phyloP scores from a whole-genome alignment of 768 basidiomycete genomes.

The Dendrothele bispora region DNA sequence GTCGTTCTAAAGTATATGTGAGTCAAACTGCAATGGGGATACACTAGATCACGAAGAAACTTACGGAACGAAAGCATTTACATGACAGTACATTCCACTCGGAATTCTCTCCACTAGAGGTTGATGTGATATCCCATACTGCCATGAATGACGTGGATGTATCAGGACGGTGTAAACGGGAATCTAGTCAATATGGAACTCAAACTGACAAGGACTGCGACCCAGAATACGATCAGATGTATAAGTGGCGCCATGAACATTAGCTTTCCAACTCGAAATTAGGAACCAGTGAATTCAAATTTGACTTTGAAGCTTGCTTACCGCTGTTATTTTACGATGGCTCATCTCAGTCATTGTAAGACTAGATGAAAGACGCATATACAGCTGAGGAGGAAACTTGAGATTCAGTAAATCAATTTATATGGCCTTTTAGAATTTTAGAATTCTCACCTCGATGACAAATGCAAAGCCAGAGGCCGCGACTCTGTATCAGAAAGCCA shows the following conservation, averaged over 20 bases:
- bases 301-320: neutral
- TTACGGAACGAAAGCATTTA: neutral
- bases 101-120: neutral
- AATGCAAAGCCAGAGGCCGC: neutral
- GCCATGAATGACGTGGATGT: neutral
- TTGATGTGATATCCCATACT: slow-evolving; percentile 1
- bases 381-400: neutral
- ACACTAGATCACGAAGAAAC: neutral
- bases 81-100: slow-evolving; percentile 3
- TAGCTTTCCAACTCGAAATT: neutral
- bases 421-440: neutral
- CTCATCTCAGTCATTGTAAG: neutral
- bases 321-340: neutral
- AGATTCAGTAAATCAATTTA: neutral
- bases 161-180: neutral
- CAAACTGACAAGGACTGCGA: neutral
- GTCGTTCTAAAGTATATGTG: too few relatives aligned
- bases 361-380: neutral
- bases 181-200: neutral
- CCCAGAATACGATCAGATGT: slow-evolving; percentile 2
- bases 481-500: neutral
- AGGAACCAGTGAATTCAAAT: neutral
- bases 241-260: neutral
- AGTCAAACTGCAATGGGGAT: neutral
- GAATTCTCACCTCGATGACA: slow-evolving; percentile 1